Percentiles rank a stretch among this genome's conserved stretches.
phyloP scores from a whole-genome alignment of 495 filamentous ascomycete species.

The Ramalina peruviana region DNA sequence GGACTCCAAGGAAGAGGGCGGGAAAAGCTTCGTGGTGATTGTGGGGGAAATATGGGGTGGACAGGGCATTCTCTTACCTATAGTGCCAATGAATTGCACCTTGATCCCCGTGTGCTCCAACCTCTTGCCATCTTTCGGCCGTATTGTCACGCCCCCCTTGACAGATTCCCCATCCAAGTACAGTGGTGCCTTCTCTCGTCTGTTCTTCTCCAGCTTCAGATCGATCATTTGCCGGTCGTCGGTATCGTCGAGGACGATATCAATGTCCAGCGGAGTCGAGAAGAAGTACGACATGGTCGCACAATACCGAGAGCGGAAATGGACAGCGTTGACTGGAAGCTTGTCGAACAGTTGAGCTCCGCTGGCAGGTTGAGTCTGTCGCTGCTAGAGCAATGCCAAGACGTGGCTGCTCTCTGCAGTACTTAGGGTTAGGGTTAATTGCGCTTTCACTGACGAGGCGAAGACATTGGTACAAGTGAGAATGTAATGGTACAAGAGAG shows the following conservation, averaged over 20 bases:
- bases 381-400: too few species aligned
- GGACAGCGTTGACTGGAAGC: neutral
- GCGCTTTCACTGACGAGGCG: too few species aligned
- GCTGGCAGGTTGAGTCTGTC: too few species aligned
- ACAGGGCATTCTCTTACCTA: constrained; percentile 41
- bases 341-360: too few species aligned
- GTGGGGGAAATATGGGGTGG: neutral
- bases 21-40: constrained; percentile 4
- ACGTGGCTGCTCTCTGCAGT: too few species aligned
- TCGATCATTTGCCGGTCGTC: constrained; percentile 92
- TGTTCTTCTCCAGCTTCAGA: constrained; percentile 94
- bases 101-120: constrained; percentile 98
- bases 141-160: constrained; percentile 83
- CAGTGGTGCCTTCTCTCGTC: constrained; percentile 87
- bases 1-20: neutral
- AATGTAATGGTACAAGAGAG: too few species aligned
- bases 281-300: constrained; percentile 91
- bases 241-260: constrained; percentile 88
- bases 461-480: too few species aligned
- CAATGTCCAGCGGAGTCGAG: constrained; percentile 94
- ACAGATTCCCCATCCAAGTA: constrained; percentile 99
- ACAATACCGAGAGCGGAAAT: neutral
- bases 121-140: constrained; percentile 96
- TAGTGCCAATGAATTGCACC: constrained; percentile 98
- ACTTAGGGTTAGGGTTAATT: too few species aligned